Conservation (phyloP, 495 filamentous ascomycete genomes). For the Aspergillus avenaceus region DNA sequence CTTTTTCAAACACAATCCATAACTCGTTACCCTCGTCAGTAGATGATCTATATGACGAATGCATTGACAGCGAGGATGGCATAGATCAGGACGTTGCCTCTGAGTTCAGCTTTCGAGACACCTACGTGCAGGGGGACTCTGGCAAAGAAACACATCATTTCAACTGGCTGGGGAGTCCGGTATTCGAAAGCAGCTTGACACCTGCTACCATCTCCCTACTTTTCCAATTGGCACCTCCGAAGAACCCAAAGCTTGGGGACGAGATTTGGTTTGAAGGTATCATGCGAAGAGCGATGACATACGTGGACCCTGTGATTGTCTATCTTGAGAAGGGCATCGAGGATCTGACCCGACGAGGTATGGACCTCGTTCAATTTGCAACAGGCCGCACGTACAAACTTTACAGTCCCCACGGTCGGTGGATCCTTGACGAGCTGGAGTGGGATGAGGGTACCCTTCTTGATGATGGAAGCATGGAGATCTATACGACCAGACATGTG, state of each 20-base stretch:
- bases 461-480: constrained; percentile 2
- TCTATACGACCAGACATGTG: neutral
- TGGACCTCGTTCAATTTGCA: constrained; percentile 12
- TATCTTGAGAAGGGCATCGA: neutral
- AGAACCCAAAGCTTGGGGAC: constrained; percentile 1
- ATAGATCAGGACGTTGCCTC: neutral
- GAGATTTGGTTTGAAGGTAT: constrained; percentile 10
- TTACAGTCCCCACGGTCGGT: constrained; percentile 25
- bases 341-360: constrained; percentile 2
- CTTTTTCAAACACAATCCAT: neutral
- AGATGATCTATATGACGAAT: neutral
- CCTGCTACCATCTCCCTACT: constrained; percentile 29
- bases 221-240: constrained; percentile 18
- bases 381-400: constrained; percentile 18
- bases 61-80: neutral
- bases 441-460: neutral
- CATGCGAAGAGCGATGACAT: constrained; percentile 11
- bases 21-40: neutral
- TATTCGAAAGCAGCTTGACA: constrained; percentile 20
- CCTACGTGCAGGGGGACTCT: neutral
- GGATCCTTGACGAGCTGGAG: constrained; percentile 9
- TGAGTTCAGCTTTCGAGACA: neutral
- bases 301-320: constrained; percentile 27
- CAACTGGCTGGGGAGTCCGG: constrained; percentile 24
- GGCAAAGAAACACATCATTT: constrained; percentile 28